A percentile compares a stretch with the other conserved stretches of the same genome.
Conservation (phyloP, 345 rosid species). For the Hirschfeldia incana region DNA sequence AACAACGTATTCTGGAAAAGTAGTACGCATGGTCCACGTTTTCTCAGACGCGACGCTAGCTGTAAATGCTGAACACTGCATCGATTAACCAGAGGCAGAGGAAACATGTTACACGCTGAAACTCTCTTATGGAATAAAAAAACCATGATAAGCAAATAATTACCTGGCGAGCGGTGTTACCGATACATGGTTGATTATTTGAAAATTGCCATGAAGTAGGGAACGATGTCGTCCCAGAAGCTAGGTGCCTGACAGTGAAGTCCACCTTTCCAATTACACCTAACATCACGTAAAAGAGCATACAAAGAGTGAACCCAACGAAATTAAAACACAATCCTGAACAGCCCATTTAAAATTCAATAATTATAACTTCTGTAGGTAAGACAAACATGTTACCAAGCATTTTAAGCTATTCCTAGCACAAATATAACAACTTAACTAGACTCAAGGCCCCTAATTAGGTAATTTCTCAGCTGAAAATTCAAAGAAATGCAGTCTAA, state of each 20-base stretch:
- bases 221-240: conserved; percentile 71
- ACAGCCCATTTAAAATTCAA: not conserved
- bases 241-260: conserved; percentile 89
- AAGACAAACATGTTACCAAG: not conserved
- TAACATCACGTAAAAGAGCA: conserved; percentile 32
- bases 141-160: conserved; percentile 9
- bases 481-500: not conserved
- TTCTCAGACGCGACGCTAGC: conserved; percentile 80
- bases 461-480: not conserved
- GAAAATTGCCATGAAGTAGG: conserved; percentile 71
- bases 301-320: not conserved
- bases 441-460: not conserved
- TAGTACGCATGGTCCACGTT: conserved; percentile 96
- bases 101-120: conserved; percentile 19
- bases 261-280: conserved; percentile 96
- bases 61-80: conserved; percentile 87
- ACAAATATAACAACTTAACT: not conserved
- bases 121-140: not conserved
- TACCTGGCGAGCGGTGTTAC: conserved; percentile 67
- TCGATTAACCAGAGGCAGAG: conserved; percentile 16
- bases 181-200: conserved; percentile 64
- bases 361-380: not conserved
- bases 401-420: conserved; percentile 5
- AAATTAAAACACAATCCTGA: not conserved
- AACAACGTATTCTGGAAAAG: conserved; percentile 98